phyloP scores from a whole-genome alignment of 208 protist species.

The Polymyxa betae region DNA sequence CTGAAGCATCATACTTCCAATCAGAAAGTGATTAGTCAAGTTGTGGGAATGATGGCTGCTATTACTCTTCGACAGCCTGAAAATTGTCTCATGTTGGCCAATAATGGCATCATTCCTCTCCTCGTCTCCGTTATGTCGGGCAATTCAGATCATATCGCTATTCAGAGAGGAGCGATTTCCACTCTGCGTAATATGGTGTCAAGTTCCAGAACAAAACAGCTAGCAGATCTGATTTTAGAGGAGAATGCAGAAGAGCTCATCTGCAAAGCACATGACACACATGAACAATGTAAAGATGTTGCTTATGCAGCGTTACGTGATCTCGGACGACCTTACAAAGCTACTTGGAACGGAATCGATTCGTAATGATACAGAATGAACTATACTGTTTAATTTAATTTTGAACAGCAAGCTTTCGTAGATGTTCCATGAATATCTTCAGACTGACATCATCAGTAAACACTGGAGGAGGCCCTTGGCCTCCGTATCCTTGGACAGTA shows the following conservation, averaged over 20 bases:
- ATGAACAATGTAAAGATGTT: slow-evolving; percentile 45
- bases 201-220: neutral
- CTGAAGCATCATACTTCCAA: neutral
- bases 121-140: neutral
- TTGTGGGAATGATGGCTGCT: neutral
- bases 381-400: neutral
- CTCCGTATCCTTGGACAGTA: slow-evolving; percentile 60
- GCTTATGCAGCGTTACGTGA: slow-evolving; percentile 21
- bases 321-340: neutral
- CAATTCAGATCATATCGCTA: neutral
- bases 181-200: slow-evolving; percentile 24
- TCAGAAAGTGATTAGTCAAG: neutral
- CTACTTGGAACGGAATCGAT: neutral
- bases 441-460: slow-evolving; percentile 97
- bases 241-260: slow-evolving; percentile 31
- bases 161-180: neutral
- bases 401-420: slow-evolving; percentile 91
- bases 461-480: slow-evolving; percentile 80
- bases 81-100: neutral
- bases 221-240: neutral
- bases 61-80: slow-evolving; percentile 20
- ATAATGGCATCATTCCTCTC: neutral
- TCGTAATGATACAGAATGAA: neutral
- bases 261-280: neutral
- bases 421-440: slow-evolving; percentile 92